Conservation (phyloP, 2,329 filamentous ascomycete genomes). For the Trichoderma sp. region DNA sequence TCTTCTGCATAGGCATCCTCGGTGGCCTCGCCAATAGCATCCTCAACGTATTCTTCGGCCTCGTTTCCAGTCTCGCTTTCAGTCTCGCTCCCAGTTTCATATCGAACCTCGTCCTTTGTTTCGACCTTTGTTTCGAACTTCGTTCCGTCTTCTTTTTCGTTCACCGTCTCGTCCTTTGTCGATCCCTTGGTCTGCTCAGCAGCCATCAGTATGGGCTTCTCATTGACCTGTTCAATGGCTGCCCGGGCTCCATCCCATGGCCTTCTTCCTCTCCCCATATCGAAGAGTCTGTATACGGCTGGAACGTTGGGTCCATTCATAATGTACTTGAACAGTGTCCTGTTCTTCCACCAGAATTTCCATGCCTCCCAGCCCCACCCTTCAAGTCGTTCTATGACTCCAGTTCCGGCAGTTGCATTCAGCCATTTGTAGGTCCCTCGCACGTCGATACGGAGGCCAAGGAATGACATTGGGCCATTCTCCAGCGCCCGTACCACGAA, state of each 20-base stretch:
- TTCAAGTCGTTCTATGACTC: constrained; percentile 42
- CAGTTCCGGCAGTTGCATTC: constrained; percentile 46
- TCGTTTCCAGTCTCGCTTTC: background rate
- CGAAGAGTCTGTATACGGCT: constrained; percentile 45
- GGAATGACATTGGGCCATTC: constrained; percentile 32
- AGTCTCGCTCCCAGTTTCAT: background rate
- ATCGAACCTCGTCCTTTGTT: background rate
- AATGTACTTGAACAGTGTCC: constrained; percentile 43
- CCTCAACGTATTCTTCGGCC: background rate
- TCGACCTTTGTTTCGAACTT: background rate
- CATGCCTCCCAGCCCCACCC: constrained; percentile 45
- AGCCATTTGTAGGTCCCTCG: constrained; percentile 39
- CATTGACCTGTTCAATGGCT: constrained; percentile 35
- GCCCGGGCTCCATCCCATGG: constrained; percentile 44
- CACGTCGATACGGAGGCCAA: constrained; percentile 32
- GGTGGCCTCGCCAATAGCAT: background rate
- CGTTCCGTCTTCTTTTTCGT: background rate
- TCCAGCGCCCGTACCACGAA: constrained; percentile 30
- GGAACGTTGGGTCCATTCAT: constrained; percentile 43
- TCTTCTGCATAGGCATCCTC: background rate
- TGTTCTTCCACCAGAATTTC: constrained; percentile 47
- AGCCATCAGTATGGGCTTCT: constrained; percentile 28
- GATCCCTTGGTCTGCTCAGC: background rate
- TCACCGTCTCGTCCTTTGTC: background rate
- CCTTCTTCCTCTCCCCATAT: constrained; percentile 42